Conservation (phyloP, 805 yeast species). For the Metschnikowia picachoensis region DNA sequence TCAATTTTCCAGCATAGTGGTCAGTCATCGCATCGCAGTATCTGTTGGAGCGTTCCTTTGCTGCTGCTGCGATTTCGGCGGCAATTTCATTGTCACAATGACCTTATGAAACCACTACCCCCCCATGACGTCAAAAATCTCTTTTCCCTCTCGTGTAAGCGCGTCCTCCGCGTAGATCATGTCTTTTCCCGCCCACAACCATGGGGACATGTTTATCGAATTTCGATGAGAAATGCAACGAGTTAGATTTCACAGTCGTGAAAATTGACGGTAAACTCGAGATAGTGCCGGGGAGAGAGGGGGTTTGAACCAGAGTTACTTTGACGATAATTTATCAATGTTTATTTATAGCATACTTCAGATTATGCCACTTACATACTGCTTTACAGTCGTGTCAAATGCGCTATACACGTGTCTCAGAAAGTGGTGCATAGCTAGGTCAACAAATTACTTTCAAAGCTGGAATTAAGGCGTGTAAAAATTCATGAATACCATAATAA, state of each 20-base stretch:
- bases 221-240: slow-evolving; percentile 14
- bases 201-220: slow-evolving; percentile 15
- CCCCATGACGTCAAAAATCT: slow-evolving; percentile 18
- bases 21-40: slow-evolving; percentile 16
- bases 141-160: slow-evolving; percentile 9
- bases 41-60: slow-evolving; percentile 12
- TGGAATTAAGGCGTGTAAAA: too few relatives aligned
- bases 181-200: slow-evolving; percentile 18
- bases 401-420: too few relatives aligned
- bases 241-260: slow-evolving; percentile 14
- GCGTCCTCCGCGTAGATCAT: slow-evolving; percentile 13
- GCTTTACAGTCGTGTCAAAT: too few relatives aligned
- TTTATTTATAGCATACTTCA: too few relatives aligned
- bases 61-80: slow-evolving; percentile 15
- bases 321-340: too few relatives aligned
- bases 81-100: slow-evolving; percentile 16
- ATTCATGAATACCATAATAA: too few relatives aligned
- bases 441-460: too few relatives aligned
- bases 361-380: too few relatives aligned
- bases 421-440: too few relatives aligned
- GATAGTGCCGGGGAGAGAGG: background rate
- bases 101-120: slow-evolving; percentile 17
- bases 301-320: background rate
- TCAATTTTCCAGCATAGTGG: slow-evolving; percentile 14
- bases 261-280: background rate